Evolutionary conservation across 2,329 filamentous ascomycete species (phyloP), one percentile per base, ranked within the genome.

Genomic region (Paramyrothecium sp.): DNA sequence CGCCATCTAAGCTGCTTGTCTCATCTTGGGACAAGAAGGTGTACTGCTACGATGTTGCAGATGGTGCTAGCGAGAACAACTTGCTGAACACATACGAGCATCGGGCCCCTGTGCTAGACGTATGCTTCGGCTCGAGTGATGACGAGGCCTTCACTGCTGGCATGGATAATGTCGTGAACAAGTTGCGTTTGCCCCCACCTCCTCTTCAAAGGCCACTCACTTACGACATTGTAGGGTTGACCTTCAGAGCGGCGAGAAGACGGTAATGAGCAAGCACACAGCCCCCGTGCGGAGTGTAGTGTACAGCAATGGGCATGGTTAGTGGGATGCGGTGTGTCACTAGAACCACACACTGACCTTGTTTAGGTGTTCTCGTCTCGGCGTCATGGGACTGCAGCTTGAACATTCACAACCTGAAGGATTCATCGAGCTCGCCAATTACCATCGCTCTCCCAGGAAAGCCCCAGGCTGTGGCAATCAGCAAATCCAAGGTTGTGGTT

Each of bases 1-100:
- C 88, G n/a, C 83, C 88, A 3, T 86, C 82, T 55, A 89, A 88
- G 65, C 83, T 99, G 41, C 85, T 96, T n/a, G 93, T 94, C 65
- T 89, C 93, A 12, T 97, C 92, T 56, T 99, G 95, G 95, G 94
- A 98, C 76, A 91, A 88, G 74, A 86, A 91, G 71, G 86, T 96
- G 56, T 96, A 97, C 75, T 81, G 94, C 54, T 98, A 98, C 80
- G 91, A 96, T 69, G 83, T 89, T 58, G 77, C 79, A 19, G 81
- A 83, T 61, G 80, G 83, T 50, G 71, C 74, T 20, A 88, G 86
- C 7, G 84, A 83, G 55, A 63, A 69, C 22, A 70, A 65, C 48
- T 80, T 96, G 30, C 69, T 93, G 33, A 83, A 85, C 62, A 91
- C 88, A 62, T 92, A 89, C 68, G 88, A 92, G 72, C 89, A 95